Base-by-base conservation (phyloP, 768 basidiomycete genomes). In the Termitomyces sp. region DNA sequence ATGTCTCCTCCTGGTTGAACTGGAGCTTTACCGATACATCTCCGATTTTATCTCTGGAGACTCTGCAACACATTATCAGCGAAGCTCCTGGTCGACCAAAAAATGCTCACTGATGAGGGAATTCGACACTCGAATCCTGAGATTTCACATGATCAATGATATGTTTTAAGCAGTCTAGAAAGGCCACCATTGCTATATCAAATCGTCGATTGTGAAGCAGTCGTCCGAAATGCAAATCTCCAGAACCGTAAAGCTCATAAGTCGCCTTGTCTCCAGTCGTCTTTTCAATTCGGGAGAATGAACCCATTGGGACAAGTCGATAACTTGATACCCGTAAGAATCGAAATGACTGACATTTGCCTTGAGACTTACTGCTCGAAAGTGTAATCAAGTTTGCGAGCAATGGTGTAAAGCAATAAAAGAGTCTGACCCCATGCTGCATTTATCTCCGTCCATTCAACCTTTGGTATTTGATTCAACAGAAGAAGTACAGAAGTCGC, bases 361-460 rank as follows among this genome's bases (percentile, higher is more conserved):
- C 52, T 20, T 52, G 44, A 30, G 43, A 64, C 85, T 63, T 72
- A 94, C 94, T 85, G 84, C 66, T 89, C 86, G 64, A 97, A 98
- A 4, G 83, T 84, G 66, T 86, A 92, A 60, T 93, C 94, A 14
- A 97, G 83, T 72, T 98, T 99, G 56, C 89, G 80, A 12, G 93
- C 93, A 50, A 99, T 84, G 7, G 93, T 93, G 66, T 96, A 91
- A 36, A 98, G 74, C 56, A 98, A 78, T 18, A 98, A 79, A n/a
- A 96, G 77, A 0, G 95, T 92, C 68, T 97, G 89, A 1, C 97
- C 97, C 94, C 96, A 97, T 18, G 97, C 97, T 12, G 97, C 97
- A 67, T 98, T 98, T 70, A 98, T 94, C 73, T 99, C 97, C 3
- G 92, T 84, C 95, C 95, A 99, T 68, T 98, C 97, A 32, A 98